A percentile compares a stretch with the other conserved stretches of the same genome.
phyloP scores from a whole-genome alignment of 768 basidiomycete genomes.

The Phaffia tasmanica region DNA sequence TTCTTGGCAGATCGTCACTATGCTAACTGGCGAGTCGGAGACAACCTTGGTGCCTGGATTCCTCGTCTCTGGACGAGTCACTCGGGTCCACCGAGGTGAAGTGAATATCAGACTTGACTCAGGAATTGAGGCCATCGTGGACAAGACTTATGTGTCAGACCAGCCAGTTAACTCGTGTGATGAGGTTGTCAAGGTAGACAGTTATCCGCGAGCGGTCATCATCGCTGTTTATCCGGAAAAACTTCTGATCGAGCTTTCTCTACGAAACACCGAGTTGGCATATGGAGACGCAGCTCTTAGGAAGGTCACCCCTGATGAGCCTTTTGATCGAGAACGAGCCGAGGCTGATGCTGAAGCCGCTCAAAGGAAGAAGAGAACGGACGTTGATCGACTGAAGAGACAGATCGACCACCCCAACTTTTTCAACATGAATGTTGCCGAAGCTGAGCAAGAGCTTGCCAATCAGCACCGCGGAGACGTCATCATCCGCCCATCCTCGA shows the following conservation, averaged over 20 bases:
- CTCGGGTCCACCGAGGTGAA: slow-evolving; percentile 50
- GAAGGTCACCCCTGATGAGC: slow-evolving; percentile 45
- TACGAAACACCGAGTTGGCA: slow-evolving; percentile 51
- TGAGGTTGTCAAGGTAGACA: slow-evolving; percentile 55
- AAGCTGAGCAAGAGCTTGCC: slow-evolving; percentile 81
- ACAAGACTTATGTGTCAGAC: slow-evolving; percentile 46
- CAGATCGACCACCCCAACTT: slow-evolving; percentile 98
- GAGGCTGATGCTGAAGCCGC: slow-evolving; percentile 23
- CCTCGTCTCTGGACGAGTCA: slow-evolving; percentile 49
- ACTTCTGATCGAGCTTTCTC: slow-evolving; percentile 64
- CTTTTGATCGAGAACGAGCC: slow-evolving; percentile 31
- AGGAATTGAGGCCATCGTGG: slow-evolving; percentile 74
- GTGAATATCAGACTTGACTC: slow-evolving; percentile 76
- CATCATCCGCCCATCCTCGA: slow-evolving; percentile 89
- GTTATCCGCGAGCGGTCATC: slow-evolving; percentile 45
- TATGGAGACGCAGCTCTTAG: slow-evolving; percentile 54
- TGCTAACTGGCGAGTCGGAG: slow-evolving; percentile 86
- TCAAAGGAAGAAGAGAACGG: slow-evolving; percentile 59
- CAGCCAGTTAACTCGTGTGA: slow-evolving; percentile 43
- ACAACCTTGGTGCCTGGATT: slow-evolving; percentile 65
- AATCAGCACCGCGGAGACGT: slow-evolving; percentile 90
- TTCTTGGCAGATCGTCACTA: slow-evolving; percentile 75
- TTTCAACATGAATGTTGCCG: slow-evolving; percentile 79
- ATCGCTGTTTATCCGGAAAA: slow-evolving; percentile 54
- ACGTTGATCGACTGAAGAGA: slow-evolving; percentile 64